A percentile compares a stretch with the other conserved stretches of the same genome.
Evolutionary conservation across 768 basidiomycete species (phyloP).

Genomic region (Termitomyces eurrhizus): DNA sequence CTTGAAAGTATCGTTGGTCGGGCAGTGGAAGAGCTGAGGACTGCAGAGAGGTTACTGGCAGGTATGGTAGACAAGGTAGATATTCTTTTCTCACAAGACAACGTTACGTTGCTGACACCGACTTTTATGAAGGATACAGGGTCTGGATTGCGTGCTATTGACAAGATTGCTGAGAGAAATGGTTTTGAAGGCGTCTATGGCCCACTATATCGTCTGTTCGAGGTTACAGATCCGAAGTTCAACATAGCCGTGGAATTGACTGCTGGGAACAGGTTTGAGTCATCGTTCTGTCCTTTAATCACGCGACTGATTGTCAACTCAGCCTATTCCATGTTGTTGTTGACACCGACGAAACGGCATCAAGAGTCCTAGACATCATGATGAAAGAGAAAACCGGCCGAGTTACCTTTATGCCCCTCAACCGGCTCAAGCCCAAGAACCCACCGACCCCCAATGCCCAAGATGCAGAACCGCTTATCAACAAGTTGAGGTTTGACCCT

Average conservation of each 20-base stretch:
- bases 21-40: slow-evolving; percentile 76
- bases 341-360: slow-evolving; percentile 92
- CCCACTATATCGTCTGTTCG: slow-evolving; percentile 90
- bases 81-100: neutral
- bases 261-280: slow-evolving; percentile 82
- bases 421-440: slow-evolving; percentile 82
- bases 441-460: slow-evolving; percentile 62
- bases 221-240: slow-evolving; percentile 83
- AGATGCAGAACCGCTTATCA: slow-evolving; percentile 77
- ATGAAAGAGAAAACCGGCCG: slow-evolving; percentile 89
- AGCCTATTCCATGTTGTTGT: slow-evolving; percentile 98
- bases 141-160: slow-evolving; percentile 80
- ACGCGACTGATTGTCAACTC: slow-evolving; percentile 11
- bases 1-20: slow-evolving; percentile 72
- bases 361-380: slow-evolving; percentile 90
- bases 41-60: slow-evolving; percentile 73
- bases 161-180: slow-evolving; percentile 75
- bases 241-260: slow-evolving; percentile 93
- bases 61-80: slow-evolving; percentile 95
- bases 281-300: neutral
- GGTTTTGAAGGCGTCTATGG: slow-evolving; percentile 85
- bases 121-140: slow-evolving; percentile 76
- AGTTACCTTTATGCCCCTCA: slow-evolving; percentile 98
- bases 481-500: slow-evolving; percentile 75
- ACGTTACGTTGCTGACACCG: slow-evolving; percentile 2